phyloP scores from a whole-genome alignment of 331 rosid species.

The Quercus lobata region DNA sequence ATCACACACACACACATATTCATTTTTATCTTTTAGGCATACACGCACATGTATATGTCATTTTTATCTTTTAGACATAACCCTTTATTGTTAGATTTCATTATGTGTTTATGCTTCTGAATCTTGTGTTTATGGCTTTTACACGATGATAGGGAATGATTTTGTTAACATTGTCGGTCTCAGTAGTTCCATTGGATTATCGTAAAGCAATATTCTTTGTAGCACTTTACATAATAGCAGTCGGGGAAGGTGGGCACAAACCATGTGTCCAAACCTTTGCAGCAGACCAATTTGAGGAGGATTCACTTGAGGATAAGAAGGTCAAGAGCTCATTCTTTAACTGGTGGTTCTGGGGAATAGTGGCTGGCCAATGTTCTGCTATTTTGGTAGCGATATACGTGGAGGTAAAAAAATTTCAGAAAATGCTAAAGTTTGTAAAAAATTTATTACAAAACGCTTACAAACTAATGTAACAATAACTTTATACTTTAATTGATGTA shows the following conservation, averaged over 20 bases:
- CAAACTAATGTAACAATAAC: too few relatives aligned
- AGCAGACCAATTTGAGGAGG: conserved; percentile 61
- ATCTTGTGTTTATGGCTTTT: background rate
- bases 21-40: too few relatives aligned
- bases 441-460: too few relatives aligned
- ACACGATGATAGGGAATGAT: conserved; percentile 42
- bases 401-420: conserved; percentile 29
- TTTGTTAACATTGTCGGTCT: conserved; percentile 46
- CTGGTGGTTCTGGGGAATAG: conserved; percentile 59
- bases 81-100: too few relatives aligned
- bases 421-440: background rate
- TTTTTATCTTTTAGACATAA: too few relatives aligned
- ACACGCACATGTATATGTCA: too few relatives aligned
- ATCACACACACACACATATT: too few relatives aligned
- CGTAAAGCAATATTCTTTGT: conserved; percentile 29
- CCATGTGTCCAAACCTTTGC: conserved; percentile 77
- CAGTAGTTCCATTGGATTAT: conserved; percentile 13
- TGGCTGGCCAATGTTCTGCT: conserved; percentile 37
- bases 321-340: conserved; percentile 64
- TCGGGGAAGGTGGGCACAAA: conserved; percentile 63
- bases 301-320: conserved; percentile 37
- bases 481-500: too few relatives aligned
- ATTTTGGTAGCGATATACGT: conserved; percentile 24
- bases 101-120: too few relatives aligned
- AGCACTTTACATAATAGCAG: conserved; percentile 43